These are phyloP conservation scores for Cylindrodendrum hubeiense DNA, from an alignment of 2,329 filamentous ascomycete genomes.

Conservation along the genomic window DNA sequence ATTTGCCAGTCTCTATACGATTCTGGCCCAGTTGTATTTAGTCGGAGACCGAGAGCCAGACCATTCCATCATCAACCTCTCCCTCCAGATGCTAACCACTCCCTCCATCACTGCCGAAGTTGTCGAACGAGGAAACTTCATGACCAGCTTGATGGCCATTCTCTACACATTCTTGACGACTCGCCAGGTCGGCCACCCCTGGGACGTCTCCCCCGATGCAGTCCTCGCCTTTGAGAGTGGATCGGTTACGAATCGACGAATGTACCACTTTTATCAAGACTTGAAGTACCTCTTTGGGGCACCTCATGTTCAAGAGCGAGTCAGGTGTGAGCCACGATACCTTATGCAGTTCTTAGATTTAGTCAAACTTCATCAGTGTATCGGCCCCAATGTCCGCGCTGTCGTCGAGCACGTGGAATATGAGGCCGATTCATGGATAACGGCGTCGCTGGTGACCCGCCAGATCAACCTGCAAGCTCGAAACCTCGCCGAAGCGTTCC, in stretches of 20 bases:
- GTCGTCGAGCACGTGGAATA: conserved; percentile 98
- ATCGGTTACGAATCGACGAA: conserved; percentile 91
- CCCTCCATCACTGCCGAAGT: conserved; percentile 97
- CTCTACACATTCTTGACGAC: conserved; percentile 97
- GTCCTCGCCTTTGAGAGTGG: conserved; percentile 94
- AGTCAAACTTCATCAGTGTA: conserved; percentile 95
- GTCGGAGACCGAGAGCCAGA: conserved; percentile 97
- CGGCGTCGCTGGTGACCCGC: conserved; percentile 90
- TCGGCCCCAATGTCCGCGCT: conserved; percentile 91
- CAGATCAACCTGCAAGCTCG: conserved; percentile 95
- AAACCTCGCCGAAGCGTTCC: conserved; percentile 89
- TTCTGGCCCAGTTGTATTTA: conserved; percentile 91
- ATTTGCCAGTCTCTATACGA: conserved; percentile 96
- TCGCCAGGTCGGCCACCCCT: conserved; percentile 93
- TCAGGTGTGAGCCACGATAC: conserved; percentile 87
- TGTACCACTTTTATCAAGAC: conserved; percentile 98
- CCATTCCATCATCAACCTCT: conserved; percentile 98
- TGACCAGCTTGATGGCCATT: conserved; percentile 95
- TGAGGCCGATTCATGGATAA: conserved; percentile 98
- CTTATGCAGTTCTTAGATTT: conserved; percentile 95
- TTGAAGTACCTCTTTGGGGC: conserved; percentile 92
- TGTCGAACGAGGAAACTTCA: conserved; percentile 93
- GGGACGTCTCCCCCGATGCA: conserved; percentile 87
- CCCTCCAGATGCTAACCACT: conserved; percentile 95
- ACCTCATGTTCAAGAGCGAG: conserved; percentile 85